phyloP scores from a whole-genome alignment of 257 asterid species.

The Euphrasia confusa region DNA sequence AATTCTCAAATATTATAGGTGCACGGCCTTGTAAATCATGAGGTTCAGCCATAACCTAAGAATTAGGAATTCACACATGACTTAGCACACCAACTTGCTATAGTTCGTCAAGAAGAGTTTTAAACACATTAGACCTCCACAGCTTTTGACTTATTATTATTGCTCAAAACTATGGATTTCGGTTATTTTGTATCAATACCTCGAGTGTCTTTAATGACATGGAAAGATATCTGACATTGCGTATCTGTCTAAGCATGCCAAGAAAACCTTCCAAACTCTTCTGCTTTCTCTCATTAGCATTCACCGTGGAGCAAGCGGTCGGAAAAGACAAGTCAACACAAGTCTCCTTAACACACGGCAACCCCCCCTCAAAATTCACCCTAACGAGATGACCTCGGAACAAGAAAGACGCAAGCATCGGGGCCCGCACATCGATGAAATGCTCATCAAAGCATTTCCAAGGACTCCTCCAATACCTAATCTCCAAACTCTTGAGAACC shows the following conservation, averaged over 20 bases:
- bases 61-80: no score
- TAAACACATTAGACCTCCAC: background rate
- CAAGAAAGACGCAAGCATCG: conserved; percentile 34
- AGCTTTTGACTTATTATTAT: no score
- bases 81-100: background rate
- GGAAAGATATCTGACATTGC: conserved; percentile 31
- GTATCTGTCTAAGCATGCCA: conserved; percentile 31
- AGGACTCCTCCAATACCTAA: conserved; percentile 44
- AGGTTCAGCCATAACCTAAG: conserved; percentile 33
- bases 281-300: conserved; percentile 28
- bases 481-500: conserved; percentile 30
- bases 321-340: conserved; percentile 34
- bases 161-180: no score
- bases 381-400: conserved; percentile 36
- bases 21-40: conserved; percentile 26
- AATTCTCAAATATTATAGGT: conserved; percentile 34
- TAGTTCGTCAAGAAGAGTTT: no score
- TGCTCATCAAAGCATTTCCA: conserved; percentile 37
- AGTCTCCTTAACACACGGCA: conserved; percentile 31
- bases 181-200: conserved; percentile 30
- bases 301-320: conserved; percentile 21
- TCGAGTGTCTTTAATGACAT: conserved; percentile 37
- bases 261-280: conserved; percentile 26
- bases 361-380: conserved; percentile 29
- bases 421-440: conserved; percentile 21